Percentiles rank a stretch among this genome's conserved stretches.
These are phyloP conservation scores for Pythium aphanidermatum DNA, from an alignment of 352 stramenopile species.

Conservation along the genomic window DNA sequence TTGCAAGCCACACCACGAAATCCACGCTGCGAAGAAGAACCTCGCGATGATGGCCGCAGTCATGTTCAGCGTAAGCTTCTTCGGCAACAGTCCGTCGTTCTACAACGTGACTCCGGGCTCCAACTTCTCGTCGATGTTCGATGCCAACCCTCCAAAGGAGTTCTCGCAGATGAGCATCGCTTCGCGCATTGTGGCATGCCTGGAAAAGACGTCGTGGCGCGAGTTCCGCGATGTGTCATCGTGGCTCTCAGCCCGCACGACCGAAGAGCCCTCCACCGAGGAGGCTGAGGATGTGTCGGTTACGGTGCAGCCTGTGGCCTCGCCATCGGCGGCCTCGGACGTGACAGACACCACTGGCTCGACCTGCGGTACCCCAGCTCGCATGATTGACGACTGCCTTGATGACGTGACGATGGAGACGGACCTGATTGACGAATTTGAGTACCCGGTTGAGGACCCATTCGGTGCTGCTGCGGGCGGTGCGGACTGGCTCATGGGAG, in stretches of 20 bases:
- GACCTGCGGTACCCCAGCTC: constrained; percentile 42
- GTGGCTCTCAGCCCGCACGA: constrained; percentile 41
- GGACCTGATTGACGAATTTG: constrained; percentile 75
- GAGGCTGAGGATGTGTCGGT: constrained; percentile 13
- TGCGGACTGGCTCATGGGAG: constrained; percentile 66
- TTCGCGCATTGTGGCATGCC: constrained; percentile 73
- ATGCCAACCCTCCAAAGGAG: constrained; percentile 64
- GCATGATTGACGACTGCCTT: constrained; percentile 39
- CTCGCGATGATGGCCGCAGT: constrained; percentile 87
- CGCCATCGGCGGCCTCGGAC: constrained; percentile 64
- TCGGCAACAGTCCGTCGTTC: constrained; percentile 66
- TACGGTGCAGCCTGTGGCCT: constrained; percentile 21
- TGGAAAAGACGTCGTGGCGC: constrained; percentile 88
- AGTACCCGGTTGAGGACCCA: constrained; percentile 74
- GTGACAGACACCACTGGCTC: constrained; percentile 56
- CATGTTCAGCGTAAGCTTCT: constrained; percentile 85
- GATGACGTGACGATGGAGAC: constrained; percentile 22
- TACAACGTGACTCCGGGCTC: constrained; percentile 67
- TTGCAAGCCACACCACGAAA: constrained; percentile 52
- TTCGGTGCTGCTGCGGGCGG: constrained; percentile 45
- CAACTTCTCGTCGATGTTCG: constrained; percentile 81
- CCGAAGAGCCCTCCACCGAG: constrained; percentile 23
- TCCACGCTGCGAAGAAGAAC: constrained; percentile 86
- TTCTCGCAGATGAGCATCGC: constrained; percentile 83
- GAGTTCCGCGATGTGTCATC: constrained; percentile 78